These are phyloP conservation scores for Aspergillus nomiae DNA, from an alignment of 2,329 filamentous ascomycete genomes.

Conservation along the genomic window DNA sequence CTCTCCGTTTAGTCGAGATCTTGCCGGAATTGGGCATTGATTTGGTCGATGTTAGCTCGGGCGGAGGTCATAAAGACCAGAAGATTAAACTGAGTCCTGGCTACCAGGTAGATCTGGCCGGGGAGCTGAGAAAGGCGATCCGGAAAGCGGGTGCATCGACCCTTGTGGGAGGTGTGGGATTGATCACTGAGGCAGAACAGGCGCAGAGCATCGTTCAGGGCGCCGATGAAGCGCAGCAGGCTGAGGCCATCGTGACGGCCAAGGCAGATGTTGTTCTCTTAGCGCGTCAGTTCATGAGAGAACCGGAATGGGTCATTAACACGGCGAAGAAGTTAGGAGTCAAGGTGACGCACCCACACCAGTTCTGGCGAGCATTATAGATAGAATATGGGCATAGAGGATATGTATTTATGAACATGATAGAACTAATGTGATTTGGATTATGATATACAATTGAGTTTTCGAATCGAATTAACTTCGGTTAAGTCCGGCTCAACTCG, in stretches of 20 bases:
- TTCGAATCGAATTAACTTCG: background rate
- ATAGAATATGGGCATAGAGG: background rate
- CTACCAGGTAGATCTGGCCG: slow-evolving; percentile 54
- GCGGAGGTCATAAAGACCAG: slow-evolving; percentile 49
- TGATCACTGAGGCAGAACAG: slow-evolving; percentile 57
- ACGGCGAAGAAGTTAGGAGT: slow-evolving; percentile 54
- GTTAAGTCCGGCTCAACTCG: background rate
- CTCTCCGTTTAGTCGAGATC: slow-evolving; percentile 42
- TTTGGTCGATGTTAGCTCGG: slow-evolving; percentile 49
- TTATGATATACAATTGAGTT: background rate
- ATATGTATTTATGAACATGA: background rate
- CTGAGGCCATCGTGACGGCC: slow-evolving; percentile 29
- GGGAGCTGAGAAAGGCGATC: slow-evolving; percentile 45
- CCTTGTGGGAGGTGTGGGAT: slow-evolving; percentile 55
- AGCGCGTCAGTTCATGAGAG: slow-evolving; percentile 57
- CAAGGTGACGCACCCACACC: slow-evolving; percentile 51
- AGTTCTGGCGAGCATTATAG: slow-evolving; percentile 41
- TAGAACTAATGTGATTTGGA: background rate
- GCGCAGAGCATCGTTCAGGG: slow-evolving; percentile 50
- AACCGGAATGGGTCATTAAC: slow-evolving; percentile 57
- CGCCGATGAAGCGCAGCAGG: slow-evolving; percentile 29
- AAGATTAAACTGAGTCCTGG: slow-evolving; percentile 48
- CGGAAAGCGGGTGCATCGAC: slow-evolving; percentile 41
- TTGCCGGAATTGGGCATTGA: slow-evolving; percentile 47
- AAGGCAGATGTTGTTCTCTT: slow-evolving; percentile 54